These are phyloP conservation scores for Pythium insidiosum DNA, from an alignment of 352 stramenopile genomes.

Conservation along the genomic window DNA sequence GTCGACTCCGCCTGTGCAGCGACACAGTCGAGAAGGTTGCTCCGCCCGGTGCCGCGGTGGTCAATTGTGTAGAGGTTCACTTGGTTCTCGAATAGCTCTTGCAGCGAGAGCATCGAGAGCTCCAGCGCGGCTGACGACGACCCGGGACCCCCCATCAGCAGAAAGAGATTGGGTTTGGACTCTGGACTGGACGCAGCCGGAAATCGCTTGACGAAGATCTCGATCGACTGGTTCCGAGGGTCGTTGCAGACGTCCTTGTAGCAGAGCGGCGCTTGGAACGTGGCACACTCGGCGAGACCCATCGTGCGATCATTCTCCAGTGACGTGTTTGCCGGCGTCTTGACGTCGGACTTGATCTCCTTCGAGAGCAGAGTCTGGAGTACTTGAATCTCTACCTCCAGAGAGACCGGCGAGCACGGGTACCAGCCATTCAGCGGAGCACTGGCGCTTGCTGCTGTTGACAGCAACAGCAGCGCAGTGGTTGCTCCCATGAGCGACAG, in stretches of 20 bases:
- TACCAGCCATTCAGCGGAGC: conserved; percentile 29
- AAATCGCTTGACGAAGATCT: conserved; percentile 23
- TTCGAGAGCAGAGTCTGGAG: no score
- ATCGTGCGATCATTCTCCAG: no score
- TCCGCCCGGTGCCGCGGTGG: conserved; percentile 31
- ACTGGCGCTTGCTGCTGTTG: no score
- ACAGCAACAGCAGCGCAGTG: not conserved
- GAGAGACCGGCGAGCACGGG: conserved; percentile 11
- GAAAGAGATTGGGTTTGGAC: conserved; percentile 6
- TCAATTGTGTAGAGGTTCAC: conserved; percentile 19
- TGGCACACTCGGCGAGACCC: conserved; percentile 26
- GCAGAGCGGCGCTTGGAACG: conserved; percentile 27
- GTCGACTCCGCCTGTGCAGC: conserved; percentile 23
- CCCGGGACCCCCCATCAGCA: conserved; percentile 14
- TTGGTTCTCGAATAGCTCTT: conserved; percentile 1
- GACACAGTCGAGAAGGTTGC: conserved; percentile 28
- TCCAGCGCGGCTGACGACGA: conserved; percentile 1
- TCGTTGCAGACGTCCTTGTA: conserved; percentile 20
- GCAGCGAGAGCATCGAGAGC: conserved; percentile 9
- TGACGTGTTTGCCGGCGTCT: not conserved
- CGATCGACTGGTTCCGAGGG: conserved; percentile 3
- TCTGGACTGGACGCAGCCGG: not conserved
- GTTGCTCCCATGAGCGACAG: no score
- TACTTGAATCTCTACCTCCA: not conserved
- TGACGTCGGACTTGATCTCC: not conserved